Evolutionary conservation across 2,329 filamentous ascomycete genomes (phyloP).

Genomic region (Dactylellina haptotyla): DNA sequence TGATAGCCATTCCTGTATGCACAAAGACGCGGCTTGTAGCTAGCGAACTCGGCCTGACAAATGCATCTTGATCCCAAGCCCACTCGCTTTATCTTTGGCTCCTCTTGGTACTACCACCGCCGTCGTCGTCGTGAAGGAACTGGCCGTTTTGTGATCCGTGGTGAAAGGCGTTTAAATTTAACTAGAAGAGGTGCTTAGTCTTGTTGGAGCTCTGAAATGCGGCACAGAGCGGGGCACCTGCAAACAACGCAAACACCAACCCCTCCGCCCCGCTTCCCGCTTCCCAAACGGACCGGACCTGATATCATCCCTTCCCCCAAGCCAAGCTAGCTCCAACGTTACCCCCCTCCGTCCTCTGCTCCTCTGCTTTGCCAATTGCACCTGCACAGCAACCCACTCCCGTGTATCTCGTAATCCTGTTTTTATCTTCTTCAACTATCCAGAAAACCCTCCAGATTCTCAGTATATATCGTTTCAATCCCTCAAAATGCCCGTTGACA

Average conservation of each 20-base stretch:
- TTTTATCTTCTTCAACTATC: neutral
- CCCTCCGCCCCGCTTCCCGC: slow-evolving; percentile 33
- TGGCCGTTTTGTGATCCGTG: no score
- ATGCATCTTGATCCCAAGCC: slow-evolving; percentile 37
- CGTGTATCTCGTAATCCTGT: slow-evolving; percentile 2
- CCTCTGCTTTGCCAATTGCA: slow-evolving; percentile 1
- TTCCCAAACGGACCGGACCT: neutral
- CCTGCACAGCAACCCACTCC: slow-evolving; percentile 16
- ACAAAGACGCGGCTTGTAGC: slow-evolving; percentile 13
- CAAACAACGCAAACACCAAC: slow-evolving; percentile 35
- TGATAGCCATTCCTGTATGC: slow-evolving; percentile 33
- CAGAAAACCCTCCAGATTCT: neutral
- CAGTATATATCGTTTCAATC: no score
- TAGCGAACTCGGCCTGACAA: slow-evolving; percentile 23
- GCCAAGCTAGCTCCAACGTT: no score
- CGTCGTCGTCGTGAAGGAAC: no score
- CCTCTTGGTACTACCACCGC: no score
- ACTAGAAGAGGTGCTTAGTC: neutral
- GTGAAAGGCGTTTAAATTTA: no score
- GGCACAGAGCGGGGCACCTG: slow-evolving; percentile 43
- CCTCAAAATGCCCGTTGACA: slow-evolving; percentile 30
- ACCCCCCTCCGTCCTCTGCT: neutral
- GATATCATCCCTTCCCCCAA: neutral
- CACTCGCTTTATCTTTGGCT: neutral
- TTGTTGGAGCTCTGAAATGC: no score